Evolutionary conservation across 495 filamentous ascomycete species (phyloP), one percentile per base, ranked within the genome.

Genomic region (Penicillium mononematosum): DNA sequence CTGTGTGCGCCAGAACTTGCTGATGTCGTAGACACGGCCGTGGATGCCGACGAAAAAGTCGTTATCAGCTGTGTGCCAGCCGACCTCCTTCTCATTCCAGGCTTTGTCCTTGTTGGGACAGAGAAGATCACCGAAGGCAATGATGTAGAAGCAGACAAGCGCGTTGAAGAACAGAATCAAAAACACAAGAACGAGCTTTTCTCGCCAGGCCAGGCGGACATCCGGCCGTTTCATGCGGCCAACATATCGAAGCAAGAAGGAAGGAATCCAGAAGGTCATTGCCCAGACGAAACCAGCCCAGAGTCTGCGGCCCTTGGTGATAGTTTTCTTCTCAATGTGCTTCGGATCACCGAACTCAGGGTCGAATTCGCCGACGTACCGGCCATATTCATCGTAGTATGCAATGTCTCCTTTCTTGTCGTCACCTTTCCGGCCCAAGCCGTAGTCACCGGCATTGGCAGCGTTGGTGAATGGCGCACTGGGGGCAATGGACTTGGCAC

Each of bases 161-260:
- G 73, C 93, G 69, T 98, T 98, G 60, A 96, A 73, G 31, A 98
- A 61, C 22, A 90, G 67, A 58, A 98, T 98, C 55, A 96, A 56
- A 32, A 88, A 72, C 25, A 90, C 82, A 10, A 98, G 78, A 5
- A 96, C 85, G 39, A 98, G 38, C 73, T 98, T 98, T 64, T 98
- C 94, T 68, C 93, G 79, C 94, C 94, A 98, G 5, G 94, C 94
- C 84, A 98, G 88, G 1, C 94, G 88, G 42, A 98, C 89, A 73
- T 98, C 94, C 2, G 94, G 94, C 42, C 94, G 85, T 74, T 96
- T 96, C 94, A 98, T 98, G 19, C 94, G 88, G 17, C 94, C 94
- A 58, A 98, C 62, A 50, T 81, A 88, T n/a, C 78, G 78, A 2
- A 98, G 81, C 1, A 86, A 50, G 49, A 91, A 91, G 2, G 92